Conservation (phyloP, 2,329 filamentous ascomycete genomes). For the Verticillium klebahnii region DNA sequence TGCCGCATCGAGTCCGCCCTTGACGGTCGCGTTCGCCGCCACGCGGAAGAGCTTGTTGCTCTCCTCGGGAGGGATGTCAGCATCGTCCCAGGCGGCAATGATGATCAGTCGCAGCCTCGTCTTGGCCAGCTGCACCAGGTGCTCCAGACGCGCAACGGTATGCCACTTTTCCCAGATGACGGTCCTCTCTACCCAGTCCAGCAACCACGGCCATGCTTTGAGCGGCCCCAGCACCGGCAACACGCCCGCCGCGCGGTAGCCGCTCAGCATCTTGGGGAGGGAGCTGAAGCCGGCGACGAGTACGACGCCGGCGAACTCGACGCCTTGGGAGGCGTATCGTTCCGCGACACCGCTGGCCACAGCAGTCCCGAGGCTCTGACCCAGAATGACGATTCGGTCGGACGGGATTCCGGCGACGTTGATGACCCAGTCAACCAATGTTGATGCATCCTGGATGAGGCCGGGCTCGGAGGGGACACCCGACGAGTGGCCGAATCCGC, state of each 20-base stretch:
- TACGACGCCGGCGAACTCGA: constrained; percentile 74
- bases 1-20: constrained; percentile 26
- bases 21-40: constrained; percentile 47
- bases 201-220: constrained; percentile 58
- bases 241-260: constrained; percentile 73
- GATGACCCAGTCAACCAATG: constrained; percentile 69
- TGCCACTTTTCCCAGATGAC: constrained; percentile 79
- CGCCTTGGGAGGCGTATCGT: constrained; percentile 54
- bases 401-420: constrained; percentile 60
- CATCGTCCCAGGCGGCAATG: constrained; percentile 76
- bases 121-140: constrained; percentile 46
- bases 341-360: constrained; percentile 73
- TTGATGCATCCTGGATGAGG: constrained; percentile 71
- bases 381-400: constrained; percentile 71
- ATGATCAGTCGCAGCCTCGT: constrained; percentile 61
- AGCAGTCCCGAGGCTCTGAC: constrained; percentile 85
- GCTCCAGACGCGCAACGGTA: constrained; percentile 61
- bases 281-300: constrained; percentile 77
- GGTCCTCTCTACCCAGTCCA: constrained; percentile 50
- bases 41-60: constrained; percentile 59
- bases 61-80: constrained; percentile 74
- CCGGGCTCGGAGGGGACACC: constrained; percentile 78
- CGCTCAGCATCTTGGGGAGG: constrained; percentile 66
- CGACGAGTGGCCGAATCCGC: constrained; percentile 78
- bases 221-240: constrained; percentile 78